phyloP scores from a whole-genome alignment of 2,329 filamentous ascomycete genomes.

The Aspergillus aculeatus region DNA sequence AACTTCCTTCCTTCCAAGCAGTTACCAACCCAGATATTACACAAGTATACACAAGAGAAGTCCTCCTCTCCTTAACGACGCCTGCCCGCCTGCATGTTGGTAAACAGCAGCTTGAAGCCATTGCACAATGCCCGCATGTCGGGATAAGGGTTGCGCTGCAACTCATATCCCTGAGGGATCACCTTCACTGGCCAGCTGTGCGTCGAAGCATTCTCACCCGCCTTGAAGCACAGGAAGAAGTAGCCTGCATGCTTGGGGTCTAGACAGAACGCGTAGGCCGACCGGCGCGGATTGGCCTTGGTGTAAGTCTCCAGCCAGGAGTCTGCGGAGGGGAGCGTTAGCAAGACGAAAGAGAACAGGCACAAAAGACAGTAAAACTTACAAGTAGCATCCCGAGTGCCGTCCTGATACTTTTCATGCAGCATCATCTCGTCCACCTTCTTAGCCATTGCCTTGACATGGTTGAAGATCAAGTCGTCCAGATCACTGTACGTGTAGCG shows the following conservation, averaged over 20 bases:
- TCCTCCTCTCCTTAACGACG: constrained; percentile 21
- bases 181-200: constrained; percentile 84
- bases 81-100: constrained; percentile 55
- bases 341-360: not conserved
- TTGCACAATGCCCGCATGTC: constrained; percentile 96
- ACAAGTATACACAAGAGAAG: constrained; percentile 17
- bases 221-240: constrained; percentile 96
- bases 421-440: constrained; percentile 96
- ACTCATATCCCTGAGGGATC: constrained; percentile 88
- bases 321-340: constrained; percentile 54
- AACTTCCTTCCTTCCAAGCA: not conserved
- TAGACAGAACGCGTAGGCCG: constrained; percentile 93
- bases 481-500: constrained; percentile 94
- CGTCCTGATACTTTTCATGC: constrained; percentile 88
- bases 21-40: constrained; percentile 14
- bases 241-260: constrained; percentile 89
- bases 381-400: constrained; percentile 80
- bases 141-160: constrained; percentile 84
- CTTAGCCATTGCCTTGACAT: constrained; percentile 95
- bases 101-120: constrained; percentile 87
- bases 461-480: constrained; percentile 94
- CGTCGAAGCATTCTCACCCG: constrained; percentile 69
- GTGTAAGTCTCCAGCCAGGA: constrained; percentile 96
- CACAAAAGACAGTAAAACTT: constrained; percentile 44
- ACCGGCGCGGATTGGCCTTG: constrained; percentile 90